Evolutionary conservation across 352 stramenopile species (phyloP).

Genomic region (Globisporangium solare): DNA sequence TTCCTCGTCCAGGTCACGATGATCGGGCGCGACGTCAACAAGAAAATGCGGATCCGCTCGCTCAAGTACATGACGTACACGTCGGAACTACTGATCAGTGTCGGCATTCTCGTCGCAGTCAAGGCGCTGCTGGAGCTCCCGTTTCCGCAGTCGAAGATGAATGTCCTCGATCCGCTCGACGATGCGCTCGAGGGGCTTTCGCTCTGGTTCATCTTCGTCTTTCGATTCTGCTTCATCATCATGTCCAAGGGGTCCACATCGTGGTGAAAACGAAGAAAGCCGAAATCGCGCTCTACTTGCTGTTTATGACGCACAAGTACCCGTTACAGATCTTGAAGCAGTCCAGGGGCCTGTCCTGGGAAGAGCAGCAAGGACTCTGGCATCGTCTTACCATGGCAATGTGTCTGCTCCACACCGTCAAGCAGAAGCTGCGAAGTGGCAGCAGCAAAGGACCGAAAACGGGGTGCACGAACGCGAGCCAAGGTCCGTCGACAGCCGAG

Average conservation of each 20-base stretch:
- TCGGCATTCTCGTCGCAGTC: background rate
- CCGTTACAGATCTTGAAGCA: slow-evolving; percentile 23
- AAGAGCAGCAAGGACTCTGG: slow-evolving; percentile 35
- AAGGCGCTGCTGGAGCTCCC: background rate
- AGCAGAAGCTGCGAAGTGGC: slow-evolving; percentile 4
- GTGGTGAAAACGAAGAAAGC: slow-evolving; percentile 9
- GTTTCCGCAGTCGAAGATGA: too few species aligned
- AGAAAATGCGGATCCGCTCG: too few species aligned
- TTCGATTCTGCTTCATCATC: slow-evolving; percentile 29
- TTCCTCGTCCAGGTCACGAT: too few species aligned
- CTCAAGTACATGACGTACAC: too few species aligned
- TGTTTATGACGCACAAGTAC: slow-evolving; percentile 31
- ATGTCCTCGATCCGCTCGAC: background rate
- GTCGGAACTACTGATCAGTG: too few species aligned
- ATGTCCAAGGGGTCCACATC: slow-evolving; percentile 11
- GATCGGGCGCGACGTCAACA: too few species aligned
- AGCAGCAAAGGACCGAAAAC: background rate
- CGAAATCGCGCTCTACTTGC: too few species aligned
- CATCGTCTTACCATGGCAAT: slow-evolving; percentile 25
- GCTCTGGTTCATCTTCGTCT: slow-evolving; percentile 24
- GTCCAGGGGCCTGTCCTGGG: slow-evolving; percentile 27
- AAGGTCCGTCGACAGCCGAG: background rate
- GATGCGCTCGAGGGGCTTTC: slow-evolving; percentile 20
- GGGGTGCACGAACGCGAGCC: too few species aligned
- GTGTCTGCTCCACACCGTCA: slow-evolving; percentile 21